Evolutionary conservation across 208 protist genomes (phyloP), one percentile per base, ranked within the genome.

Genomic region (Angomonas ambiguus): DNA sequence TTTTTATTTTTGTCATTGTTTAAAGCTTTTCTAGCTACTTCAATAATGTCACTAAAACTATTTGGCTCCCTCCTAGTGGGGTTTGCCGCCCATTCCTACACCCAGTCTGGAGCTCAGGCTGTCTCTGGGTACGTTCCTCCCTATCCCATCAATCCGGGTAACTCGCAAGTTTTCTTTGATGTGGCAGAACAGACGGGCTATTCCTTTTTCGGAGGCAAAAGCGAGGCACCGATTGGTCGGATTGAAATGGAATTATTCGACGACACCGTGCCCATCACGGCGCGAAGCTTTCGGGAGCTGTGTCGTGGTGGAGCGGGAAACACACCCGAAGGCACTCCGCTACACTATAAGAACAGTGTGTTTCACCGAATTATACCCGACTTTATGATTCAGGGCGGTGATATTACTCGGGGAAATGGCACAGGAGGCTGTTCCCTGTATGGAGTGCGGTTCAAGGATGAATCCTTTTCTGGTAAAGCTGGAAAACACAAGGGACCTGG

Each of bases 311-410:
- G 62, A 16, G 48, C 45, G 11, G 71, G 65, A 16, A 65, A 63
- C 25, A 71, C 91, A n/a, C 87, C 82, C 0, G 85, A 82, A 2
- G 94, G 96, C 0, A 96, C 93, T 51, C 83, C 78, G 22, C 85
- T 99, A 24, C 71, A 77, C 64, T 99, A 91, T 77, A 96, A 98
- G 69, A 85, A 81, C 28, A 96, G 80, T 27, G 72, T 80, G 11
- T 98, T 99, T 69, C 97, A 99, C 67, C 83, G 97, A 49, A 93
- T 99, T 59, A 98, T 98, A 53, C 80, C 85, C 0, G 71, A 83
- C 32, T 99, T 99, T 69, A 98, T 98, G 92, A 85, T 93, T 41
- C 97, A 98, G 69, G 93, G 93, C 25, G 97, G 97, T 6, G 97
- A 99, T 69, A 98, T 98, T 66, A 97, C 93, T 5, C 76, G 82